Percentiles rank a stretch among this genome's conserved stretches.
Evolutionary conservation across 2,329 filamentous ascomycete genomes (phyloP).

Genomic region (Chalara sp.): DNA sequence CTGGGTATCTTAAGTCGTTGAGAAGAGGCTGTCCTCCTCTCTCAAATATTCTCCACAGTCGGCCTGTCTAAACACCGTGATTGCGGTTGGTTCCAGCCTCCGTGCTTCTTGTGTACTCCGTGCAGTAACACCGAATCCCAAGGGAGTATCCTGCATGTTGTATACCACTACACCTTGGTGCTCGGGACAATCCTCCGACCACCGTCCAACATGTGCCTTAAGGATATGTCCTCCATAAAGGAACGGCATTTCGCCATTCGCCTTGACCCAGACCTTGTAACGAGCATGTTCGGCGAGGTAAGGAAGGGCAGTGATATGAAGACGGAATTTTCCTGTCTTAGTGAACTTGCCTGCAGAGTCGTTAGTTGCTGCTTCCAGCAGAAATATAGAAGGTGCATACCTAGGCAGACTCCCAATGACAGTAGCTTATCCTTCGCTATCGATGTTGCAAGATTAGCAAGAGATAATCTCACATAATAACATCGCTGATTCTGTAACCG

Average conservation of each 20-base stretch:
- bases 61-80: slow-evolving; percentile 84
- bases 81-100: slow-evolving; percentile 80
- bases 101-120: slow-evolving; percentile 77
- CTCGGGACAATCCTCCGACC: slow-evolving; percentile 87
- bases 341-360: slow-evolving; percentile 76
- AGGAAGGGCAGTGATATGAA: slow-evolving; percentile 83
- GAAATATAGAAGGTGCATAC: slow-evolving; percentile 28
- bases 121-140: slow-evolving; percentile 91
- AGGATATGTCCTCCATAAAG: slow-evolving; percentile 89
- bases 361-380: slow-evolving; percentile 8
- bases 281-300: slow-evolving; percentile 85
- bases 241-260: slow-evolving; percentile 96
- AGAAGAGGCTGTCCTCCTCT: slow-evolving; percentile 65
- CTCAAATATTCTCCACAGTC: slow-evolving; percentile 93
- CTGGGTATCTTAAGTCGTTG: slow-evolving; percentile 18
- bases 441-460: slow-evolving; percentile 87
- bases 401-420: slow-evolving; percentile 80
- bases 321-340: slow-evolving; percentile 89
- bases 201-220: slow-evolving; percentile 69
- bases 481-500: slow-evolving; percentile 75
- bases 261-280: slow-evolving; percentile 96
- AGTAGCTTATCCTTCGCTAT: slow-evolving; percentile 77
- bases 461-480: slow-evolving; percentile 84
- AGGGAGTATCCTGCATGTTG: slow-evolving; percentile 86
- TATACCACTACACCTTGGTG: slow-evolving; percentile 88